These are phyloP conservation scores for Yarrowia divulgata DNA, from an alignment of 805 yeast species.

Conservation along the genomic window DNA sequence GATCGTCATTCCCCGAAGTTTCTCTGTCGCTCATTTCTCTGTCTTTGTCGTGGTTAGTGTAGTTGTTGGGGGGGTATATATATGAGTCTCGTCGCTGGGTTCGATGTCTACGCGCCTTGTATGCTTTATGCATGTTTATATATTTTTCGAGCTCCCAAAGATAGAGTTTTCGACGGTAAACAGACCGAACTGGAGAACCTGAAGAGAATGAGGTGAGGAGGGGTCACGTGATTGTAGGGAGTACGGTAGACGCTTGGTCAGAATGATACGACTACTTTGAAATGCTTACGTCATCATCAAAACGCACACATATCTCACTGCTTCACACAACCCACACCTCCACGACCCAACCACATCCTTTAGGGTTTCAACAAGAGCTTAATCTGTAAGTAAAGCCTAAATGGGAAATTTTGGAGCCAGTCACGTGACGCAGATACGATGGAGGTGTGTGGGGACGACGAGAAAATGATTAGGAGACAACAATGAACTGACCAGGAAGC, in stretches of 20 bases:
- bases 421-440: not conserved
- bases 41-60: not conserved
- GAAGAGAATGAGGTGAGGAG: not conserved
- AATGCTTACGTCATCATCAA: no score
- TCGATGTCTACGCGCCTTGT: conserved; percentile 21
- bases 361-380: not conserved
- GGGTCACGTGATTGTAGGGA: not conserved
- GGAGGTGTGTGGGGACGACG: no score
- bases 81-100: not conserved
- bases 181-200: conserved; percentile 7
- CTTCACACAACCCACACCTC: no score
- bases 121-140: conserved; percentile 38
- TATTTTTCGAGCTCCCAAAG: conserved; percentile 23
- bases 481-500: no score
- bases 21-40: conserved; percentile 38
- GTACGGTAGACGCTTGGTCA: no score
- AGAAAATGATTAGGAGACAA: no score
- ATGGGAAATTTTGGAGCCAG: conserved; percentile 1
- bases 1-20: conserved; percentile 48
- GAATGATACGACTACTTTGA: no score
- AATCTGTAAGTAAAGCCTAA: not conserved
- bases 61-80: not conserved
- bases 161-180: conserved; percentile 17
- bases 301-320: no score
- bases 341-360: not conserved